phyloP scores from a whole-genome alignment of 768 basidiomycete genomes.

The Pleurotus sapidus region DNA sequence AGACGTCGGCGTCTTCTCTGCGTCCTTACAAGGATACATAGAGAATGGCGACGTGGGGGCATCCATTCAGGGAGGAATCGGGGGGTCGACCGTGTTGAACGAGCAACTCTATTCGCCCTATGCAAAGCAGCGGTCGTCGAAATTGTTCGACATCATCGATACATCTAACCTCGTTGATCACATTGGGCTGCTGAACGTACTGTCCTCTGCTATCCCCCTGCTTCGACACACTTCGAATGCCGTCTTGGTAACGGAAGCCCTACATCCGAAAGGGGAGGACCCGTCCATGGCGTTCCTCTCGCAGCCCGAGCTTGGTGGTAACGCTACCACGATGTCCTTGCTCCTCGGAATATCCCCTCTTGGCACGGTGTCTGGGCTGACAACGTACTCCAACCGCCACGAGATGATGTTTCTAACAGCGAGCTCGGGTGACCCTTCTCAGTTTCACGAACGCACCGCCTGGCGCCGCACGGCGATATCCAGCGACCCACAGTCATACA shows the following conservation, averaged over 20 bases:
- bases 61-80: constrained; percentile 15
- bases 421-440: constrained; percentile 1
- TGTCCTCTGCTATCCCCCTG: constrained; percentile 27
- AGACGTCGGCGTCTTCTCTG: constrained; percentile 26
- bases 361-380: constrained; percentile 31
- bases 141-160: constrained; percentile 35
- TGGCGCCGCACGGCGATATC: constrained; percentile 25
- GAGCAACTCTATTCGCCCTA: constrained; percentile 18
- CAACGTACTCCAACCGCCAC: constrained; percentile 31
- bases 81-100: constrained; percentile 25
- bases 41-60: constrained; percentile 12
- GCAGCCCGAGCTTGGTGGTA: constrained; percentile 21
- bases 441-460: constrained; percentile 33
- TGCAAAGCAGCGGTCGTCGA: constrained; percentile 7
- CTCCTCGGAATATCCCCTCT: constrained; percentile 32
- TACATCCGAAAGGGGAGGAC: constrained; percentile 21
- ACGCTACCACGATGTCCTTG: constrained; percentile 29
- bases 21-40: constrained; percentile 14
- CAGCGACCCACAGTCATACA: constrained; percentile 1
- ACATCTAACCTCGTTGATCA: constrained; percentile 38
- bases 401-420: constrained; percentile 20
- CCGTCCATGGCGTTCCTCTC: constrained; percentile 27
- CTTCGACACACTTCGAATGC: constrained; percentile 17
- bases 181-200: constrained; percentile 35
- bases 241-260: constrained; percentile 31